Percentiles rank a stretch among this genome's conserved stretches.
Evolutionary conservation across 2,329 filamentous ascomycete genomes (phyloP).

Genomic region (Stagonosporopsis chrysanthemi): DNA sequence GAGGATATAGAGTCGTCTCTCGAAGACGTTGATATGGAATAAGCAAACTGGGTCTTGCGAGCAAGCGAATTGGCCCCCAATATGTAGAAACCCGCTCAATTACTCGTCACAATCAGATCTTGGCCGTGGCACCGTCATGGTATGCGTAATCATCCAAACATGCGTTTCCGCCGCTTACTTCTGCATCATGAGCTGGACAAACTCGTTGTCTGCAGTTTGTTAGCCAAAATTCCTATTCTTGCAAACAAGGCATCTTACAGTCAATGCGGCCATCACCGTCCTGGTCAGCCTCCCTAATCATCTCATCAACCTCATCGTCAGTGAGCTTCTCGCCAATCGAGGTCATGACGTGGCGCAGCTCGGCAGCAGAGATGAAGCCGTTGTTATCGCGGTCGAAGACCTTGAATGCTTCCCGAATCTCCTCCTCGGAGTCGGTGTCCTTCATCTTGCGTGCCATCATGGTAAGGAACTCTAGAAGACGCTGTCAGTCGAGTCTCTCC

Average conservation of each 20-base stretch:
- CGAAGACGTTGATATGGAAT: slow-evolving; percentile 30
- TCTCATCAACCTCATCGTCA: slow-evolving; percentile 69
- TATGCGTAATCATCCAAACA: slow-evolving; percentile 42
- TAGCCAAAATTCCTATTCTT: slow-evolving; percentile 11
- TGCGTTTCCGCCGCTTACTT: slow-evolving; percentile 51
- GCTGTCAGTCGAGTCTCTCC: slow-evolving; percentile 15
- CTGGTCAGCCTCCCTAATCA: slow-evolving; percentile 71
- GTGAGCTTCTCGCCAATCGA: slow-evolving; percentile 70
- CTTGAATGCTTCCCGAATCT: slow-evolving; percentile 71
- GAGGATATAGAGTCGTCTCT: slow-evolving; percentile 45
- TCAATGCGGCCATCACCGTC: slow-evolving; percentile 71
- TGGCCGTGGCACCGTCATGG: slow-evolving; percentile 38
- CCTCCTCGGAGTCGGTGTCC: slow-evolving; percentile 68
- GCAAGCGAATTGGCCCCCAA: slow-evolving; percentile 29
- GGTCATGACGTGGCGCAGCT: slow-evolving; percentile 69
- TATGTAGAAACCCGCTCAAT: slow-evolving; percentile 35
- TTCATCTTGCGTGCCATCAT: slow-evolving; percentile 72
- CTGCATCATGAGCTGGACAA: slow-evolving; percentile 65
- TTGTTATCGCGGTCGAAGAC: slow-evolving; percentile 72
- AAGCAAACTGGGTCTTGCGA: slow-evolving; percentile 32
- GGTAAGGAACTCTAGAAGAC: slow-evolving; percentile 64
- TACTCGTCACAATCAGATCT: slow-evolving; percentile 39
- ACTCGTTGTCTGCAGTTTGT: slow-evolving; percentile 59
- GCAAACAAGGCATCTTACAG: slow-evolving; percentile 54
- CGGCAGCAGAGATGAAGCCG: slow-evolving; percentile 69